Evolutionary conservation across 2,329 filamentous ascomycete species (phyloP).

Genomic region (Pleoardoris graminearum): DNA sequence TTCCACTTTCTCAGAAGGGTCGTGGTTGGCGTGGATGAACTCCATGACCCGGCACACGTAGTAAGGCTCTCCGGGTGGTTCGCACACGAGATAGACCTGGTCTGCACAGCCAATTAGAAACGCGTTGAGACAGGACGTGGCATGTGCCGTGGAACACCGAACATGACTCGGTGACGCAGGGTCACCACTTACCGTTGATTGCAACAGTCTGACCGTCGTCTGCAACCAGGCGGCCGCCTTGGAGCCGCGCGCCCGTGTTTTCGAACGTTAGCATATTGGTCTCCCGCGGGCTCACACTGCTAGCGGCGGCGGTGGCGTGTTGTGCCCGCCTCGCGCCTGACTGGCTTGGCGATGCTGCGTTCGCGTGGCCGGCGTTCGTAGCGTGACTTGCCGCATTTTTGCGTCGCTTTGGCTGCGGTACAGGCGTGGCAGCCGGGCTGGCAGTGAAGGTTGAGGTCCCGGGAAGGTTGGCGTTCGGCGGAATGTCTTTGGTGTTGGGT

Average conservation of each 20-base stretch:
- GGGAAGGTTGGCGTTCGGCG: slow-evolving; percentile 50
- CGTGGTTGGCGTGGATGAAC: slow-evolving; percentile 77
- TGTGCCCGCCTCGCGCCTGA: slow-evolving; percentile 37
- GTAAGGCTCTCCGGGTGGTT: slow-evolving; percentile 96
- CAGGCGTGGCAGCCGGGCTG: slow-evolving; percentile 36
- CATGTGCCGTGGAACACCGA: slow-evolving; percentile 31
- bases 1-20: slow-evolving; percentile 74
- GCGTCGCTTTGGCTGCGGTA: slow-evolving; percentile 69
- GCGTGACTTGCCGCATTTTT: slow-evolving; percentile 65
- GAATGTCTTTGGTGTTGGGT: slow-evolving; percentile 41
- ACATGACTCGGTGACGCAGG: slow-evolving; percentile 8
- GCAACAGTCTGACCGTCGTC: slow-evolving; percentile 86
- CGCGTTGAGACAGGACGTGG: slow-evolving; percentile 29
- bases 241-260: slow-evolving; percentile 67
- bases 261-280: slow-evolving; percentile 91
- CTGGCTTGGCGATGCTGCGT: slow-evolving; percentile 47
- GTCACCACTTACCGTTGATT: slow-evolving; percentile 71
- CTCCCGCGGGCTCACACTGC: slow-evolving; percentile 53
- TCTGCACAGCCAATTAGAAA: slow-evolving; percentile 56
- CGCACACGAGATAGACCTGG: slow-evolving; percentile 94
- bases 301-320: slow-evolving; percentile 46
- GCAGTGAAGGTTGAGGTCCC: slow-evolving; percentile 63
- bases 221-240: slow-evolving; percentile 77
- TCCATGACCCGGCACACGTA: slow-evolving; percentile 99
- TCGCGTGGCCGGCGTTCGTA: slow-evolving; percentile 42